Base-by-base conservation (phyloP, 352 stramenopile genomes). In the Globisporangium okanoganense region DNA sequence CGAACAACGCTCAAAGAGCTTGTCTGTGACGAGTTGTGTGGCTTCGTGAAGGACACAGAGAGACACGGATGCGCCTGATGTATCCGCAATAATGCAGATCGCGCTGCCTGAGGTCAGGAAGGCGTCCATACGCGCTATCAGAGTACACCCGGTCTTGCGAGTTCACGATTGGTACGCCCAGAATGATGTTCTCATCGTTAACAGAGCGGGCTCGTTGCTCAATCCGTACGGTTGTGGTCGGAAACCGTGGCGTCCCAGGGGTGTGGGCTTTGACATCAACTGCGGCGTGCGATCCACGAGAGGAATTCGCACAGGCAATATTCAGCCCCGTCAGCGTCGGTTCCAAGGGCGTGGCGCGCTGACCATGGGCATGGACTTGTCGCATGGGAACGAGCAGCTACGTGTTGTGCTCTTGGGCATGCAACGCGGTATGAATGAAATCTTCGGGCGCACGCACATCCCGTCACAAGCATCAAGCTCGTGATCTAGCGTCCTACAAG, bases 1-100 rank as follows among this genome's bases (percentile, higher is more conserved):
- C 24, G 45, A 52, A 52, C 45, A 24, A 36, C 45, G 45, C 45
- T 52, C 45, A 51, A 31, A 53, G 47, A 51, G 22, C 44, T 51
- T 13, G 12, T 31, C 1, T 31, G 3, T 22, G 22, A 31, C n/a
- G n/a, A n/a, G n/a, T n/a, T n/a, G 4, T 33, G 29, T 33, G 29
- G 3, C 29, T 33, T 33, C 29, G 29, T 33, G 29, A 33, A 33
- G 29, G 3, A 33, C 29, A 33, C 29, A 6, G 3, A 33, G 29
- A 33, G 29, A 33, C 3, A 33, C 3, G 29, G 29, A 33, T 7
- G 29, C 29, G 29, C 29, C 6, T 33, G 29, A 33, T 13, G 5
- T 35, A 7, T 2, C 47, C 5, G 24, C 25, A 3, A 14, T 25
- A 38, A 53, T 12, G 47, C 25, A 35, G 47, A 38, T 38, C 25